phyloP scores from a whole-genome alignment of 176 grass and related monocot species.

The Tillandsia leiboldiana region DNA sequence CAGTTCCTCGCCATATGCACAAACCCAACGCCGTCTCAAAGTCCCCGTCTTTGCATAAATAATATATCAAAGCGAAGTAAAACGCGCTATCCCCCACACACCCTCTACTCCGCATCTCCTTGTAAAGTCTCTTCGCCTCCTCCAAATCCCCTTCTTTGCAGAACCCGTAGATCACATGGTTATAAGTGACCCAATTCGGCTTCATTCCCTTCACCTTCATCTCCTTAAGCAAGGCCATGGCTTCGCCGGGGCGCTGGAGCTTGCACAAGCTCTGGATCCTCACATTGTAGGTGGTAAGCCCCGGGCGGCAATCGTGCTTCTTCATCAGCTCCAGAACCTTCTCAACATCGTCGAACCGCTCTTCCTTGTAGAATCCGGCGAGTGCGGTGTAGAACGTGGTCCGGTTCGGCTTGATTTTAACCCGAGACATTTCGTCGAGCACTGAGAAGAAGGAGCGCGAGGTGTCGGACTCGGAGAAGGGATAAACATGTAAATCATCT shows the following conservation, averaged over 20 bases:
- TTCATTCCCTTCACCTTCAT: constrained; percentile 54
- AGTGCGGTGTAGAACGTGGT: constrained; percentile 57
- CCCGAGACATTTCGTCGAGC: constrained; percentile 68
- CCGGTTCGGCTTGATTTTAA: constrained; percentile 37
- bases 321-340: constrained; percentile 81
- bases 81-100: constrained; percentile 27
- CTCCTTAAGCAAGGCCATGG: constrained; percentile 45
- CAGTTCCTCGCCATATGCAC: constrained; percentile 45
- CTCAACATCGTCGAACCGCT: constrained; percentile 56
- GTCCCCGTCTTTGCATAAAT: constrained; percentile 53
- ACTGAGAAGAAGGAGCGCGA: constrained; percentile 75
- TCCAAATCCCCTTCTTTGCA: constrained; percentile 65
- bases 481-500: too few species aligned
- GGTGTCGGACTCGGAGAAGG: constrained; percentile 66
- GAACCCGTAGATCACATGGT: constrained; percentile 57
- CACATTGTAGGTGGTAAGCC: constrained; percentile 47
- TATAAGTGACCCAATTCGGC: constrained; percentile 66
- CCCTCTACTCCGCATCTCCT: constrained; percentile 49
- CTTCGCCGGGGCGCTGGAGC: constrained; percentile 40
- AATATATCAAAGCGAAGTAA: constrained; percentile 46
- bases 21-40: constrained; percentile 52
- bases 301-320: constrained; percentile 39
- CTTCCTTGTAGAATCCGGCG: constrained; percentile 71
- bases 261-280: constrained; percentile 83
- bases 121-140: constrained; percentile 61